These are phyloP conservation scores for Colletotrichum coccodes DNA, from an alignment of 2,329 filamentous ascomycete species.

Conservation along the genomic window DNA sequence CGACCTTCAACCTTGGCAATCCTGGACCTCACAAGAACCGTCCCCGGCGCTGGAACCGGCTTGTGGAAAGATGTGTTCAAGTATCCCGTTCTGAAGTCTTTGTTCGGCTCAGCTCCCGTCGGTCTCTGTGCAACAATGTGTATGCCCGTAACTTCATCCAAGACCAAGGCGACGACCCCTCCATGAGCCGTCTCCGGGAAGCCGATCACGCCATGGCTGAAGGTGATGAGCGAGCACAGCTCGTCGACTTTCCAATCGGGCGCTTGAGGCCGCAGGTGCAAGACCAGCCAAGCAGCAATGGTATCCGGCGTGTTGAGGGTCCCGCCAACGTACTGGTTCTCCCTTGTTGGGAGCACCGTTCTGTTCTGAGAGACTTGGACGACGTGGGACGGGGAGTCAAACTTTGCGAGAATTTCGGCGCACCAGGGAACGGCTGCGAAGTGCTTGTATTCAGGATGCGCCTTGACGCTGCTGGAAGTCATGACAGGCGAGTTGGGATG, in stretches of 20 bases:
- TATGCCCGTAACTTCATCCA: conserved; percentile 50
- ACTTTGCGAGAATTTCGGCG: conserved; percentile 40
- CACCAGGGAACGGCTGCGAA: conserved; percentile 51
- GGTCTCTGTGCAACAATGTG: conserved; percentile 50
- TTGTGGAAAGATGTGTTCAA: conserved; percentile 48
- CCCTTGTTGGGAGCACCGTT: conserved; percentile 22
- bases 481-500: not conserved
- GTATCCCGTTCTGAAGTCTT: conserved; percentile 45
- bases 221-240: conserved; percentile 43
- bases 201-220: conserved; percentile 46
- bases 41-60: conserved; percentile 42
- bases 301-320: conserved; percentile 43
- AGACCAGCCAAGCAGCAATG: conserved; percentile 47
- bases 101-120: conserved; percentile 38
- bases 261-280: conserved; percentile 39
- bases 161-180: conserved; percentile 47
- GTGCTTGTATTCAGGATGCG: conserved; percentile 35
- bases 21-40: conserved; percentile 44
- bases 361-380: conserved; percentile 22
- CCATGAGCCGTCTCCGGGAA: conserved; percentile 47
- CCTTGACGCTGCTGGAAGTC: conserved; percentile 1
- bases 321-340: conserved; percentile 46
- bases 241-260: conserved; percentile 41
- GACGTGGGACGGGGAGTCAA: conserved; percentile 35
- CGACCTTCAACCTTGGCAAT: conserved; percentile 45